Base-by-base conservation (phyloP, 495 filamentous ascomycete species). In the Penicillium egyptiacum region DNA sequence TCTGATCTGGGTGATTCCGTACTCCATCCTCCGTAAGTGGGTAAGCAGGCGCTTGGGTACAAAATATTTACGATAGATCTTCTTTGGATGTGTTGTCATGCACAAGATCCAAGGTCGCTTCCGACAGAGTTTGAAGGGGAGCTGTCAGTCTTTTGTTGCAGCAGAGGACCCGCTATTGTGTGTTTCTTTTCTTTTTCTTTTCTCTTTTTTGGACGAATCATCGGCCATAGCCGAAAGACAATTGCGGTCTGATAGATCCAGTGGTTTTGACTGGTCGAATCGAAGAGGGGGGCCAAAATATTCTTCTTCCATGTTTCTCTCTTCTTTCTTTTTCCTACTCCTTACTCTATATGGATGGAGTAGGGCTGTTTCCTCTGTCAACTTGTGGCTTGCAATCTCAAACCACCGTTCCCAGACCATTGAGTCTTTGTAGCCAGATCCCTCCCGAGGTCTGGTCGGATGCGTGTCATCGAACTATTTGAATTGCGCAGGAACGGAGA, bases 201-300 rank as follows among this genome's bases (percentile, higher is more conserved):
- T 44, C 20, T 52, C 30, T 28, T 20, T 45, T 16, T 17, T 17
- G 5, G 6, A 41, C 66, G 63, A 68, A 66, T 68, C 58, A 64
- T 17, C 41, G 43, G 5, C 22, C 44, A 22, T 5, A 11, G 4
- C 1, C 19, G 9, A 22, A 30, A 44, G 22, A 42, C n/a, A 61
- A 56, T 58, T 60, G 56, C 58, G 55, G 59, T 60, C 66, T 68
- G 58, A 64, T 66, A 66, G 56, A 66, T 61, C 58, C 48, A 62
- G 31, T n/a, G 22, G 3, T 46, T 37, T 17, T 69, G 37, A 64
- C 44, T 68, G 63, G 66, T 56, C 43, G 7, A 35, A 53, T 43
- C 28, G 16, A 46, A 46, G 2, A 26, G 22, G 40, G 50, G 40
- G 51, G 41, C 40, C 33, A 30, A 31, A 26, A 31, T 53, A 14